phyloP scores from a whole-genome alignment of 306 rosid genomes.

The Glycyrrhiza uralensis region DNA sequence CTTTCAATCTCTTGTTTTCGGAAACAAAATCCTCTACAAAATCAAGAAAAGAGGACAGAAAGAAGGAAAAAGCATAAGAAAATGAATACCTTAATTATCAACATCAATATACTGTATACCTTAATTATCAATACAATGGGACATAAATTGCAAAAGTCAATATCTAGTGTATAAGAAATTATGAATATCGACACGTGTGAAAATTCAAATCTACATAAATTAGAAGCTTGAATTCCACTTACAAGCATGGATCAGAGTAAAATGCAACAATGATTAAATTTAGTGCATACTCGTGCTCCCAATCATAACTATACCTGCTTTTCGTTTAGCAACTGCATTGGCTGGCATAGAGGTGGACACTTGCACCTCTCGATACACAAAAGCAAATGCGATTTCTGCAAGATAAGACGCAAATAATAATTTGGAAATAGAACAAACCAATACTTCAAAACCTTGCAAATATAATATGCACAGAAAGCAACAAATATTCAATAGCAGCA shows the following conservation, averaged over 20 bases:
- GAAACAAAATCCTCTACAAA: conserved; percentile 55
- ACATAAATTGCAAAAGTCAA: neutral
- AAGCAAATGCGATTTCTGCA: conserved; percentile 69
- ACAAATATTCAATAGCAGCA: neutral
- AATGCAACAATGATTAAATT: conserved; percentile 7
- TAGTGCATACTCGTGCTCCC: neutral
- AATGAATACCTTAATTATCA: neutral
- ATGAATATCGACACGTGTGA: neutral
- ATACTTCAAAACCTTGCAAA: conserved; percentile 3
- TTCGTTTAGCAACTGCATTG: conserved; percentile 62
- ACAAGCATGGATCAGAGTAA: conserved; percentile 5
- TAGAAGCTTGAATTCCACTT: conserved; percentile 3
- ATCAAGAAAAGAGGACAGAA: conserved; percentile 1
- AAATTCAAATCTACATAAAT: neutral
- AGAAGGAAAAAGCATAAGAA: neutral
- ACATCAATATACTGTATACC: neutral
- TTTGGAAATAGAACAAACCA: neutral
- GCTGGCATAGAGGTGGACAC: conserved; percentile 31
- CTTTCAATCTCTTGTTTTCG: conserved; percentile 84
- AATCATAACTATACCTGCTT: conserved; percentile 59
- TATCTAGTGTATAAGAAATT: neutral
- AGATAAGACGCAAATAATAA: conserved; percentile 18
- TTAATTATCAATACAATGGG: neutral
- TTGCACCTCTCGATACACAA: conserved; percentile 81
- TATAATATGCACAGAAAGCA: neutral